Evolutionary conservation across 2,329 filamentous ascomycete genomes (phyloP), one percentile per base, ranked within the genome.

Genomic region (Aureobasidium melanogenum): DNA sequence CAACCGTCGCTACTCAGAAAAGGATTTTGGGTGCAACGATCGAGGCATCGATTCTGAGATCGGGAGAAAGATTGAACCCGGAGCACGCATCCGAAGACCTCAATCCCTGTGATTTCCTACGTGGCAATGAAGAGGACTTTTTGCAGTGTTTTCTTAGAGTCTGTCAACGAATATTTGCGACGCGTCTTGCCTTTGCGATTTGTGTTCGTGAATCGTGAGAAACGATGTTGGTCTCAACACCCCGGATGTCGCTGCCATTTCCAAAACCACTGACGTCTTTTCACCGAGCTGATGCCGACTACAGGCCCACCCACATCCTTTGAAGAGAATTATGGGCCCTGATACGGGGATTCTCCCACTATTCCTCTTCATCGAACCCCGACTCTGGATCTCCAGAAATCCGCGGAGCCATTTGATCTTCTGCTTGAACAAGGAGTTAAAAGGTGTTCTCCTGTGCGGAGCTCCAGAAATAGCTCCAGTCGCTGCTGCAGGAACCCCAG

Each of bases 181-280:
- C 15, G 14, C 41, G 1, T 26, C 28, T 46, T 34, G 8, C 28
- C 30, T n/a, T n/a, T 36, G 17, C 17, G 4, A 43, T 2, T 19
- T 32, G 36, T 24, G 3, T 15, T 30, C 2, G 26, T 12, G 9
- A n/a, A 2, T n/a, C n/a, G n/a, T n/a, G n/a, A n/a, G 8, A 36
- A 5, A 9, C 26, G 26, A 22, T 32, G 26, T 22, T 43, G 30
- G 15, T 10, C 9, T 10, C 54, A 46, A 43, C 38, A 43, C 51
- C 38, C 51, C 51, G 38, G 51, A 55, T 54, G 28, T 55, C 38
- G 19, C 36, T 32, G 3, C 36, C 28, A 19, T 32, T 5, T 32
- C 6, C 36, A 32, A 57, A 28, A 57, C 54, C 54, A 17, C 30
- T 58, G 55, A 58, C 55, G 55, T 58, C 55, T 28, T 58, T n/a